These are phyloP conservation scores for Sisymbrium irio DNA, from an alignment of 345 rosid species.

Conservation along the genomic window DNA sequence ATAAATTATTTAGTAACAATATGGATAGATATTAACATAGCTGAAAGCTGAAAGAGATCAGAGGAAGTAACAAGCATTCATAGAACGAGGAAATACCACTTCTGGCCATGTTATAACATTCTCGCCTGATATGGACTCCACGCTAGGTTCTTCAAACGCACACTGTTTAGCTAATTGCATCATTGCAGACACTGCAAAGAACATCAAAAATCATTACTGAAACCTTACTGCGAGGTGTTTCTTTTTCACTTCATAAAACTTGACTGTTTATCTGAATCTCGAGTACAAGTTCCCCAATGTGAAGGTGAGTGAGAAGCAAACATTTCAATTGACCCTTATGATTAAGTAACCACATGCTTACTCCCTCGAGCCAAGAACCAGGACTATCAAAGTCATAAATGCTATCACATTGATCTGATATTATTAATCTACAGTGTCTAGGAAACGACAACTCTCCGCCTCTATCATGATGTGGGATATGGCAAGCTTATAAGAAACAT, in stretches of 20 bases:
- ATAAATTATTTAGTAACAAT: conserved; percentile 6
- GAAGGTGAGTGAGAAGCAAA: conserved; percentile 14
- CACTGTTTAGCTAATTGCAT: conserved; percentile 89
- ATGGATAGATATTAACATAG: conserved; percentile 1
- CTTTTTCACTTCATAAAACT: background rate
- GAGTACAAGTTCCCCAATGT: background rate
- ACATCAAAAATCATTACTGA: conserved; percentile 21
- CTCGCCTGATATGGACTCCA: conserved; percentile 86
- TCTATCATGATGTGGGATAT: conserved; percentile 6
- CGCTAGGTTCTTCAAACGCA: conserved; percentile 94
- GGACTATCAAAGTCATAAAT: background rate
- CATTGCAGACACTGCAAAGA: conserved; percentile 92
- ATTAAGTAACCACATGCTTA: conserved; percentile 3
- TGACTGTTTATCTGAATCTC: background rate
- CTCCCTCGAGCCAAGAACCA: background rate
- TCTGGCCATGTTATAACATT: conserved; percentile 93
- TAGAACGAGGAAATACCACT: conserved; percentile 56
- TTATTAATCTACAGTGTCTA: background rate
- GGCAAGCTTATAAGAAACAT: conserved; percentile 15
- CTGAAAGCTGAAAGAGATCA: background rate
- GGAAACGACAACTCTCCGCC: background rate
- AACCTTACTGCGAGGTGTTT: background rate
- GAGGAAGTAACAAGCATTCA: conserved; percentile 2
- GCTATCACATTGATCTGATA: background rate
- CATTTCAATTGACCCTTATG: conserved; percentile 10